phyloP scores from a whole-genome alignment of 106 monocot genomes.

The Platanthera guangdongensis region DNA sequence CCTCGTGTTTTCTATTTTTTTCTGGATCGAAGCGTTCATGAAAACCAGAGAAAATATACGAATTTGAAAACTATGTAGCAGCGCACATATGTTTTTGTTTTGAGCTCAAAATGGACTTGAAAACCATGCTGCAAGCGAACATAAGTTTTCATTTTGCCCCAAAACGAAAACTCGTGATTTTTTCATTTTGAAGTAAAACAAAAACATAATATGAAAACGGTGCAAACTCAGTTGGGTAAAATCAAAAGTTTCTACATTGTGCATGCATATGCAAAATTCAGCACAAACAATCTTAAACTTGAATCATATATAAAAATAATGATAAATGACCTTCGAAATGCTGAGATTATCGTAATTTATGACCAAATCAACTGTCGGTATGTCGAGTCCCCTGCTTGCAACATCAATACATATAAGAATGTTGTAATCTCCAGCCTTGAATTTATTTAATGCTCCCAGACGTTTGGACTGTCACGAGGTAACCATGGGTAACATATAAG shows the following conservation, averaged over 20 bases:
- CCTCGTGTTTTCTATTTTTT: background rate
- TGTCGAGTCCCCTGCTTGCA: conserved; percentile 89
- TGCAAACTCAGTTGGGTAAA: too few relatives aligned
- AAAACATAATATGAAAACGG: too few relatives aligned
- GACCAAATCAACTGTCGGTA: conserved; percentile 81
- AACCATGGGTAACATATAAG: background rate
- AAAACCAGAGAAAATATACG: background rate
- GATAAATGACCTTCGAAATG: conserved; percentile 65
- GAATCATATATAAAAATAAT: background rate
- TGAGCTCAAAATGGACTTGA: too few relatives aligned
- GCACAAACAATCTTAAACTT: background rate
- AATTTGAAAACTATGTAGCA: background rate
- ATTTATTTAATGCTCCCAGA: conserved; percentile 79
- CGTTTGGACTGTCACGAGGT: conserved; percentile 54
- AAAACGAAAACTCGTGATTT: too few relatives aligned
- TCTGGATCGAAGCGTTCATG: background rate
- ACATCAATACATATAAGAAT: conserved; percentile 86
- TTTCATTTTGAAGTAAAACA: too few relatives aligned
- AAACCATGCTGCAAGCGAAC: too few relatives aligned
- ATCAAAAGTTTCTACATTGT: background rate
- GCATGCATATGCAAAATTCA: background rate
- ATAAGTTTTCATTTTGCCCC: too few relatives aligned
- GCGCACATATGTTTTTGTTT: too few relatives aligned
- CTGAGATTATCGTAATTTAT: conserved; percentile 91
- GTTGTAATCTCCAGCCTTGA: conserved; percentile 80